These are phyloP conservation scores for Naganishia vaughanmartiniae DNA, from an alignment of 768 basidiomycete species.

Conservation along the genomic window DNA sequence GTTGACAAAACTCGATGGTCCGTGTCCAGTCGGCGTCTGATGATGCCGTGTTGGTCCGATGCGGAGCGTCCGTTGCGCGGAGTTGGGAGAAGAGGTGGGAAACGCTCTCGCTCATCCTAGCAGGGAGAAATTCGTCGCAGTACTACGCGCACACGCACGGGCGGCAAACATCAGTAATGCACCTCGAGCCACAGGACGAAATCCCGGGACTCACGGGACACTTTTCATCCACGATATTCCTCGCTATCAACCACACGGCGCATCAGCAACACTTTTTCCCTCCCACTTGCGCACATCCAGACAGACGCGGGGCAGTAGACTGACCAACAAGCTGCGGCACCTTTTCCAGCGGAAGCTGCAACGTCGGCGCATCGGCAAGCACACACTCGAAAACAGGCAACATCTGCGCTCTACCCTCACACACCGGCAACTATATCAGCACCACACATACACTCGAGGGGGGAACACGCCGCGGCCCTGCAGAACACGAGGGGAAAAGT, in stretches of 20 bases:
- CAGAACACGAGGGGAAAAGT: neutral
- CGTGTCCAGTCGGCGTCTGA: slow-evolving; percentile 30
- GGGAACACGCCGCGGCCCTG: neutral
- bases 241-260: neutral
- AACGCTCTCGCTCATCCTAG: neutral
- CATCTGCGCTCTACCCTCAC: neutral
- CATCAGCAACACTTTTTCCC: neutral
- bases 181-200: neutral
- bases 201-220: neutral
- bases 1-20: slow-evolving; percentile 40
- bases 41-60: neutral
- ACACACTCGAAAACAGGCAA: slow-evolving; percentile 2
- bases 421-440: neutral
- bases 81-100: neutral
- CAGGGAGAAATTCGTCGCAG: slow-evolving; percentile 3
- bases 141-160: neutral
- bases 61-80: neutral
- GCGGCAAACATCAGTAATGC: neutral
- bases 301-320: neutral
- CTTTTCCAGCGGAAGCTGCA: slow-evolving; percentile 18
- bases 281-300: neutral
- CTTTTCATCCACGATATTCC: slow-evolving; percentile 15
- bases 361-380: slow-evolving; percentile 6
- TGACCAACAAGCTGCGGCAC: slow-evolving; percentile 14
- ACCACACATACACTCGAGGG: neutral